Evolutionary conservation across 2,329 filamentous ascomycete genomes (phyloP), one percentile per base, ranked within the genome.

Genomic region (Metarhizium sp.): DNA sequence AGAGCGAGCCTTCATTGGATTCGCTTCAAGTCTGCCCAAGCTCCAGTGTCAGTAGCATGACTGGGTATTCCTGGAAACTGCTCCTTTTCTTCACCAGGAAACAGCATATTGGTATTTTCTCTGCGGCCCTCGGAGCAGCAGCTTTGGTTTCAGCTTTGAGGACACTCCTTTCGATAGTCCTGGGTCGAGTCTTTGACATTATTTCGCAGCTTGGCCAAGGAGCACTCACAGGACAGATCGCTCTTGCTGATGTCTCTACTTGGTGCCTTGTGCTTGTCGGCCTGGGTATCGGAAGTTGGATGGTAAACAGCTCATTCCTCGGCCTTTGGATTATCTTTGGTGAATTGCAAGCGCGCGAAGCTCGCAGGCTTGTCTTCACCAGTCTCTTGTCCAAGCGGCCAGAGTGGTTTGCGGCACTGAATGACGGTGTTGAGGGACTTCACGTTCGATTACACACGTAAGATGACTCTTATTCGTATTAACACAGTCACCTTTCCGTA

Each of bases 351-450:
- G 90, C 87, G 0, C 80, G 79, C 36, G 80, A 71, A 50, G 84
- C 84, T 6, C 80, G 90, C 5, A 73, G 78, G 16, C 73, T 71
- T 5, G 70, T 94, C 2, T 96, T 96, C 64, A 63, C 73, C 1
- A 79, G 79, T 2, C 72, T 97, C 40, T 67, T 95, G n/a, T 71
- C 74, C 6, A 90, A 86, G 64, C 82, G 92, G 13, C 81, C 94
- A 66, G 77, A 78, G 49, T 97, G 92, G 91, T 96, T 89, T 64
- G 91, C 96, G 66, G 74, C 77, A 18, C 79, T 85, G 52, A 75
- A 81, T 42, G 83, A 88, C 55, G 92, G 92, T 0, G 78, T 89
- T 18, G 80, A 82, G 1, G 85, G 89, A 18, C 76, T 94, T 46
- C 73, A 95, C 18, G 80, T 85, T 16, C 78, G 84, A 54, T 76